These are phyloP conservation scores for Beauveria scarabaeidicola DNA, from an alignment of 2,329 filamentous ascomycete species.

Conservation along the genomic window DNA sequence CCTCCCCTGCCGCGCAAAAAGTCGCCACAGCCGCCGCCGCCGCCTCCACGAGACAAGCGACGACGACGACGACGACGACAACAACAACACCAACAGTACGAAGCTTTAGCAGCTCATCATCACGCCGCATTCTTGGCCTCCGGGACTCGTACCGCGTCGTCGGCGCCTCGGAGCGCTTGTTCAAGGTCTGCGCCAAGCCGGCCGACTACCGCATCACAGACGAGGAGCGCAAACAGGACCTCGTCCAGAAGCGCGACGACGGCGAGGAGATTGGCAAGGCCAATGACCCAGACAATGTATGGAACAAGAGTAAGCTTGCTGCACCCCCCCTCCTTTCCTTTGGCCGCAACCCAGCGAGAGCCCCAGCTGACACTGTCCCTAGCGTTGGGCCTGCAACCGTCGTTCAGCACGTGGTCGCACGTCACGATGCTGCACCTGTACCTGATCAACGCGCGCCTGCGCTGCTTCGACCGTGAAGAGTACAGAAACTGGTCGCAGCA, in stretches of 20 bases:
- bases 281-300: constrained; percentile 32
- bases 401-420: constrained; percentile 93
- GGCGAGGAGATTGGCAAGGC: constrained; percentile 69
- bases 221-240: constrained; percentile 53
- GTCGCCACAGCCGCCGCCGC: not conserved
- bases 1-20: constrained; percentile 18
- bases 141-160: constrained; percentile 63
- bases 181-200: constrained; percentile 62
- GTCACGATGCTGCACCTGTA: constrained; percentile 96
- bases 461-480: constrained; percentile 62
- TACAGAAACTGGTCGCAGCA: constrained; percentile 78
- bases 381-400: constrained; percentile 74
- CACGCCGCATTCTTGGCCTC: constrained; percentile 25
- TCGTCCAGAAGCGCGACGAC: constrained; percentile 61
- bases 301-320: constrained; percentile 61
- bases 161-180: constrained; percentile 68
- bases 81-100: constrained; percentile 16
- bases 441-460: constrained; percentile 73
- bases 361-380: not conserved
- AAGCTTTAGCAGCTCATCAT: constrained; percentile 28
- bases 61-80: not conserved
- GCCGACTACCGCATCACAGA: constrained; percentile 71
- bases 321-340: not conserved
- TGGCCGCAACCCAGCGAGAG: not conserved
- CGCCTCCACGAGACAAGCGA: not conserved